phyloP scores from a whole-genome alignment of 345 rosid genomes.

The Firmiana major region DNA sequence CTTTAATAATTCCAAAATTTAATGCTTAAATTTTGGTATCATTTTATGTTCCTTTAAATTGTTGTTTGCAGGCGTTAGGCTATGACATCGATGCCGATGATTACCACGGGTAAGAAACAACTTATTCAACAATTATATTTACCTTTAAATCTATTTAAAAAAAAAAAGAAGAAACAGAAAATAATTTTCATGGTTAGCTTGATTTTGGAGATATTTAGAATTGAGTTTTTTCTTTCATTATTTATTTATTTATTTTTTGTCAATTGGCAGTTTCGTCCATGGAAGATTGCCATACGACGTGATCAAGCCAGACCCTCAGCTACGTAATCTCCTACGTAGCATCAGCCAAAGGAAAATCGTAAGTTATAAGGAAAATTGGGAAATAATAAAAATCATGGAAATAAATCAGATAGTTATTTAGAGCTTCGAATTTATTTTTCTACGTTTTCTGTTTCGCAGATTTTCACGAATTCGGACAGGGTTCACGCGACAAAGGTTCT shows the following conservation, averaged over 20 bases:
- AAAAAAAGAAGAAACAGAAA: neutral
- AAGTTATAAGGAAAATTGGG: constrained; percentile 10
- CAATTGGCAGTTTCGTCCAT: constrained; percentile 71
- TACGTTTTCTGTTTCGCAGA: constrained; percentile 27
- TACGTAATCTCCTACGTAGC: constrained; percentile 58
- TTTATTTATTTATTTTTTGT: neutral
- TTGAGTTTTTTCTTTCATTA: neutral
- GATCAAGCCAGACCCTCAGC: constrained; percentile 60
- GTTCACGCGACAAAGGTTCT: constrained; percentile 60
- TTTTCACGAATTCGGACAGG: constrained; percentile 91
- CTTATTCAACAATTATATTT: neutral
- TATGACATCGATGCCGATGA: constrained; percentile 76
- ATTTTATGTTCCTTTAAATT: neutral
- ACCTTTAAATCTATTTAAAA: neutral
- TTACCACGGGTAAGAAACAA: constrained; percentile 61
- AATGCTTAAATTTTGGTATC: neutral
- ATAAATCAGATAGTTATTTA: neutral
- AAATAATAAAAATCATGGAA: neutral
- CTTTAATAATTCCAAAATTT: neutral
- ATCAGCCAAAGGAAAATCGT: constrained; percentile 74
- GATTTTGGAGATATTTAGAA: neutral
- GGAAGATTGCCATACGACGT: constrained; percentile 86
- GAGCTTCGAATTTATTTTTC: neutral
- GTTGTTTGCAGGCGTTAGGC: constrained; percentile 55
- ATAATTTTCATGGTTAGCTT: neutral